phyloP scores from a whole-genome alignment of 805 yeast species.

The Kazachstania psychrophila region DNA sequence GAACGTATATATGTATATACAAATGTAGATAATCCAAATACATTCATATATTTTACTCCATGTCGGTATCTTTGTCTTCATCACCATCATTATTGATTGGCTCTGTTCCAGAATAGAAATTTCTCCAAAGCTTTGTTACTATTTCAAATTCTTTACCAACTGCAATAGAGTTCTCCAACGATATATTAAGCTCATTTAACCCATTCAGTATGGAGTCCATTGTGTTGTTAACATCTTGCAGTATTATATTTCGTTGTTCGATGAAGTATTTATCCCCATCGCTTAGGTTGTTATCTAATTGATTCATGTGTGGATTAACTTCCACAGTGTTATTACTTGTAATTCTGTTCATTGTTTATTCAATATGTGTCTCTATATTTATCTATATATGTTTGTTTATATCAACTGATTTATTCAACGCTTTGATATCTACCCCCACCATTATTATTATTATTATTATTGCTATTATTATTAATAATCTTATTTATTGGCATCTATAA shows the following conservation, averaged over 20 bases:
- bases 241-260: conserved; percentile 23
- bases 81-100: conserved; percentile 5
- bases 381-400: too few relatives aligned
- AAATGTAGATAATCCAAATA: neutral
- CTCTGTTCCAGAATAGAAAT: conserved; percentile 48
- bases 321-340: too few relatives aligned
- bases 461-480: too few relatives aligned
- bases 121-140: conserved; percentile 61
- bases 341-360: too few relatives aligned
- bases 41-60: neutral
- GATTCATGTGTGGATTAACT: too few relatives aligned
- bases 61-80: conserved; percentile 4
- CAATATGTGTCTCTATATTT: too few relatives aligned
- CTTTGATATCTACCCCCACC: too few relatives aligned
- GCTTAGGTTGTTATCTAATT: conserved; percentile 2
- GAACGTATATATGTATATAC: neutral
- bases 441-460: too few relatives aligned
- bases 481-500: too few relatives aligned
- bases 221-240: conserved; percentile 30
- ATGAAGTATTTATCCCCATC: conserved; percentile 20
- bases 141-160: conserved; percentile 71
- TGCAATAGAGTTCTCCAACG: conserved; percentile 56
- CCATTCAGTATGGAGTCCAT: conserved; percentile 60
- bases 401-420: too few relatives aligned
- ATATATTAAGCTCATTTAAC: conserved; percentile 54